Percentiles rank a stretch among this genome's conserved stretches.
Evolutionary conservation across 768 basidiomycete species (phyloP).

Genomic region (Russula griseocarnosa): DNA sequence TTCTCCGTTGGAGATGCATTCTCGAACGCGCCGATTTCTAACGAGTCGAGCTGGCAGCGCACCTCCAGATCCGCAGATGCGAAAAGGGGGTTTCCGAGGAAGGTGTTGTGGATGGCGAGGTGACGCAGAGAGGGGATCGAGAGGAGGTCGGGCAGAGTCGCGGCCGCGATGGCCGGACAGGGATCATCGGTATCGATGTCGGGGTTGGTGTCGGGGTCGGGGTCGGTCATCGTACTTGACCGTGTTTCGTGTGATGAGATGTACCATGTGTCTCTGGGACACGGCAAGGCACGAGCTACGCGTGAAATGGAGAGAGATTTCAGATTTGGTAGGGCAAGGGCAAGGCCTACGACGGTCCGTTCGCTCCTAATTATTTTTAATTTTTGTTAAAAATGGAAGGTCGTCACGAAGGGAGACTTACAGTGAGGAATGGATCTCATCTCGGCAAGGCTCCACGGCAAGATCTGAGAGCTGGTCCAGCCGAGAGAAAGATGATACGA

Average conservation of each 20-base stretch:
- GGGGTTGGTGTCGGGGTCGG: neutral
- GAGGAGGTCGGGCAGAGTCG: slow-evolving; percentile 16
- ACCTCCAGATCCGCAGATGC: slow-evolving; percentile 11
- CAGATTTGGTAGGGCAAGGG: slow-evolving; percentile 24
- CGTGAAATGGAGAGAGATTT: slow-evolving; percentile 26
- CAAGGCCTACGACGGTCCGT: slow-evolving; percentile 21
- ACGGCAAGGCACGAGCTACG: slow-evolving; percentile 18
- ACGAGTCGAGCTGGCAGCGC: slow-evolving; percentile 14
- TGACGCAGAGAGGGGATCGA: slow-evolving; percentile 22
- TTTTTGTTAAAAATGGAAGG: slow-evolving; percentile 8
- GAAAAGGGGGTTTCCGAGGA: slow-evolving; percentile 25
- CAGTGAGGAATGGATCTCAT: slow-evolving; percentile 16
- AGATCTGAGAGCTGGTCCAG: slow-evolving; percentile 22
- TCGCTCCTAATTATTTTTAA: slow-evolving; percentile 18
- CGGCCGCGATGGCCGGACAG: neutral
- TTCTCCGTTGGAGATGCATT: slow-evolving; percentile 19
- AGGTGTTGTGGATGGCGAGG: slow-evolving; percentile 24
- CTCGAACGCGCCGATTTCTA: slow-evolving; percentile 26
- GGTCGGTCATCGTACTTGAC: neutral
- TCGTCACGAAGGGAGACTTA: slow-evolving; percentile 20
- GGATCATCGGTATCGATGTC: neutral
- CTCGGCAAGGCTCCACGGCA: slow-evolving; percentile 22
- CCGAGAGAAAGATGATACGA: slow-evolving; percentile 15
- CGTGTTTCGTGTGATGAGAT: neutral
- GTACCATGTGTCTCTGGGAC: slow-evolving; percentile 5